Evolutionary conservation across 345 rosid genomes (phyloP), one percentile per base, ranked within the genome.

Genomic region (Firmiana major): DNA sequence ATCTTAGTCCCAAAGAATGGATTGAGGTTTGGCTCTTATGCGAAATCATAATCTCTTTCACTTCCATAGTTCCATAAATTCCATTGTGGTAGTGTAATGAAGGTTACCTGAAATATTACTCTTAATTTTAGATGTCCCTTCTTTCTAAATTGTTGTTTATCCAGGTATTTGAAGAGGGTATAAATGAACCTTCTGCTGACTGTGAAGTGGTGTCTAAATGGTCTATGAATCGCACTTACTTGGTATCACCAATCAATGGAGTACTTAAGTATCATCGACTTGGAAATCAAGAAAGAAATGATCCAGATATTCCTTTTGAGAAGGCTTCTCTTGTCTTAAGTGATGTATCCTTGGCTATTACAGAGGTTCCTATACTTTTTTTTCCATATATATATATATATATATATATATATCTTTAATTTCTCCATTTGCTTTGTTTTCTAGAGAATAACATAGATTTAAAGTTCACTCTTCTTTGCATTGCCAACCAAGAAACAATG

Each of bases 131-230:
- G 17, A 5, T n/a, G 16, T 19, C 17, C 6, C 17, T 48, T 28
- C 26, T 53, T 71, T 64, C 77, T 80, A 9, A 71, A 71, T 71
- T 53, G 62, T 71, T 71, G 46, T 38, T 73, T 77, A 53, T 68
- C 48, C 84, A 96, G 99, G 87, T 96, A 85, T 96, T 92, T 84
- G 99, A 96, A 89, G 99, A 92, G 80, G 99, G 99, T 76, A 89
- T 96, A 79, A 93, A 90, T 77, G 94, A 90, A 80, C 85, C 90
- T 55, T 81, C 86, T 71, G 57, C 76, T 54, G 84, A 82, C 68
- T 38, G 65, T 80, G 85, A 68, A 82, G 76, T 71, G 76, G 82
- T 78, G 71, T 89, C 98, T 70, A 89, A 85, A 77, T 89, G 95
- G 97, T 92, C 99, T 81, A 53, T 81, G 80, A 83, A 87, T 87